phyloP scores from a whole-genome alignment of 2,329 filamentous ascomycete genomes.

The Trichoderma citrinoviride region DNA sequence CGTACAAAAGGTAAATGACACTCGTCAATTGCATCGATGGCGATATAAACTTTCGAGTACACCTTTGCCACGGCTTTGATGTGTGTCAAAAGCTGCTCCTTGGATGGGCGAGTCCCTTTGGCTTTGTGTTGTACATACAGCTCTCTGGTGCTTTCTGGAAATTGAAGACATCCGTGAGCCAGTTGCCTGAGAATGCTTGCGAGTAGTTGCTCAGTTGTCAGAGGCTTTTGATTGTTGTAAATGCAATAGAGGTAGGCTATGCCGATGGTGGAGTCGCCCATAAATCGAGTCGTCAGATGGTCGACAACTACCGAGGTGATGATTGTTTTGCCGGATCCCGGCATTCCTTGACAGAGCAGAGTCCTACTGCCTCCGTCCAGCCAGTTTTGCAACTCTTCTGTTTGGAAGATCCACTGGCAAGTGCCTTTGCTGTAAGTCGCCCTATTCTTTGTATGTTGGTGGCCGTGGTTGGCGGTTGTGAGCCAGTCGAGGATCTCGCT shows the following conservation, averaged over 20 bases:
- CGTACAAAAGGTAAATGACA: neutral
- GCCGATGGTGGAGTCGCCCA: constrained; percentile 28
- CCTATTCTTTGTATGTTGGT: constrained; percentile 35
- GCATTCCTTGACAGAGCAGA: constrained; percentile 47
- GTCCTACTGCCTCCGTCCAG: constrained; percentile 27
- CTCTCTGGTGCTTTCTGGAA: neutral
- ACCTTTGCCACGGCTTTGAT: neutral
- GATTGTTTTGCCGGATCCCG: constrained; percentile 50
- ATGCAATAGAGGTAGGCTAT: constrained; percentile 47
- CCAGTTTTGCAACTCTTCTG: constrained; percentile 37
- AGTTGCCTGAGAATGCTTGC: neutral
- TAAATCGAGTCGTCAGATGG: constrained; percentile 32
- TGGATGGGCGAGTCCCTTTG: neutral
- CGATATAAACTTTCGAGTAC: neutral
- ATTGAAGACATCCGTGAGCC: rapidly evolving
- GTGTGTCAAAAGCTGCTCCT: neutral
- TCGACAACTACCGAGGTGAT: constrained; percentile 43
- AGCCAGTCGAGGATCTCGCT: constrained; percentile 39
- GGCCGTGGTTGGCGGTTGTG: constrained; percentile 34
- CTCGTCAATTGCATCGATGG: constrained; percentile 14
- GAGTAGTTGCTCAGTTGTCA: neutral
- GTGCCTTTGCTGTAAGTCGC: constrained; percentile 40
- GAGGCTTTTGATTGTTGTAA: neutral
- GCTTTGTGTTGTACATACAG: neutral
- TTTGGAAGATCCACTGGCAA: constrained; percentile 46